Conservation (phyloP, 2,329 filamentous ascomycete species). For the Colletotrichum spinosum region DNA sequence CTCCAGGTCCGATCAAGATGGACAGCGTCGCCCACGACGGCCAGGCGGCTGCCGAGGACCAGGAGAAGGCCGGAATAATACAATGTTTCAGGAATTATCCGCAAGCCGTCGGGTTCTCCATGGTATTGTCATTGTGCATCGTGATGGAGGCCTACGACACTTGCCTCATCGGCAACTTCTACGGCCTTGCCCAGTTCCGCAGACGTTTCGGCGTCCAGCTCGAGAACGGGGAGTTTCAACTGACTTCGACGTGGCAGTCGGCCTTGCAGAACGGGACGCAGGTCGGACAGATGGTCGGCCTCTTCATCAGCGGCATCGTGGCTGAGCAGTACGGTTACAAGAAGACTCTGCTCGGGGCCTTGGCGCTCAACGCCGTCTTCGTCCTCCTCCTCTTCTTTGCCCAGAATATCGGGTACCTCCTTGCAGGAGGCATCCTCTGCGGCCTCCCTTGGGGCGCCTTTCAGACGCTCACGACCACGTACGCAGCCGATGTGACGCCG, state of each 20-base stretch:
- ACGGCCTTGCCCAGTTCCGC: conserved; percentile 42
- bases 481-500: conserved; percentile 53
- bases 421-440: neutral
- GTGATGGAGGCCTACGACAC: conserved; percentile 44
- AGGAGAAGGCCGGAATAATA: neutral
- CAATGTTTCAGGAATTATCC: conserved; percentile 35
- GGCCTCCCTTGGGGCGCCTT: conserved; percentile 57
- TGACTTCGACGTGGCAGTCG: too few species aligned
- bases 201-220: too few species aligned
- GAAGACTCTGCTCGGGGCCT: too few species aligned
- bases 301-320: too few species aligned
- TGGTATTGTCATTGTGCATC: conserved; percentile 41
- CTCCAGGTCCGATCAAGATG: neutral
- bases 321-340: too few species aligned
- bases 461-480: conserved; percentile 55
- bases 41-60: conserved; percentile 9
- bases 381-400: neutral
- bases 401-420: neutral
- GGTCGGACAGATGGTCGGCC: too few species aligned
- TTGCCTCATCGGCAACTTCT: conserved; percentile 39
- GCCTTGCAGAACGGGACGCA: too few species aligned
- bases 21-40: conserved; percentile 1
- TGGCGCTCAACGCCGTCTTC: too few species aligned
- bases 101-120: conserved; percentile 42
- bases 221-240: too few species aligned